Base-by-base conservation (phyloP, 805 yeast species). In the Starmerella roubikii region DNA sequence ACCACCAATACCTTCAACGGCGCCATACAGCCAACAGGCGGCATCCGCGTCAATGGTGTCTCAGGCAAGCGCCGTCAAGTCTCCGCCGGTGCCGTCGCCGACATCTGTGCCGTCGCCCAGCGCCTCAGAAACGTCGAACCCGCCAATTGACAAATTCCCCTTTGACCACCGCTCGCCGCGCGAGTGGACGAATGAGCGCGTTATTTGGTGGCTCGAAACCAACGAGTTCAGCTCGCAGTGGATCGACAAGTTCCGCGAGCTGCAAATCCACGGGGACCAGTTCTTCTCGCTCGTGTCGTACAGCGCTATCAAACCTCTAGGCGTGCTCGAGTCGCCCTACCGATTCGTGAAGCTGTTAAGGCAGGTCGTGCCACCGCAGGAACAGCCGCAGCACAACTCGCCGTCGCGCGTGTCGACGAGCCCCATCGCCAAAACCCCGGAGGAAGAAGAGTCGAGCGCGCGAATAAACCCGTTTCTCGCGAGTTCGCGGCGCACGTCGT, bases 161-260 rank as follows among this genome's bases (percentile, higher is more conserved):
- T 47, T 50, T 50, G 16, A 38, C 16, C 26, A 13, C n/a, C 18
- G 21, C 13, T 37, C 38, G 30, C 40, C 54, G 11, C 24, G 18
- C 11, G 76, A 72, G 42, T 84, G 95, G 95, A 72, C 77, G 1
- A 60, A 70, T 46, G 72, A 68, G n/a, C 65, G 79, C 37, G 86
- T 84, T 1, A 42, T 66, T 0, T 54, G 61, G 34, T 85, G 94
- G 93, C 64, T 85, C 20, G 75, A 69, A 7, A 49, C 57, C n/a
- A 68, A 84, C 54, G 66, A 69, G 17, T 85, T 85, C 58, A 78
- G 78, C 47, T 70, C 67, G 3, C 63, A 76, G 12, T 85, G 95
- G 95, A 62, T 69, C n/a, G 69, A 65, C 4, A 68, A 75, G 15
- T 79, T 85, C 56, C 60, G 61, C 30, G 65, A 65, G 31, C 66